phyloP scores from a whole-genome alignment of 345 rosid species.

The Moricandia arvensis region DNA sequence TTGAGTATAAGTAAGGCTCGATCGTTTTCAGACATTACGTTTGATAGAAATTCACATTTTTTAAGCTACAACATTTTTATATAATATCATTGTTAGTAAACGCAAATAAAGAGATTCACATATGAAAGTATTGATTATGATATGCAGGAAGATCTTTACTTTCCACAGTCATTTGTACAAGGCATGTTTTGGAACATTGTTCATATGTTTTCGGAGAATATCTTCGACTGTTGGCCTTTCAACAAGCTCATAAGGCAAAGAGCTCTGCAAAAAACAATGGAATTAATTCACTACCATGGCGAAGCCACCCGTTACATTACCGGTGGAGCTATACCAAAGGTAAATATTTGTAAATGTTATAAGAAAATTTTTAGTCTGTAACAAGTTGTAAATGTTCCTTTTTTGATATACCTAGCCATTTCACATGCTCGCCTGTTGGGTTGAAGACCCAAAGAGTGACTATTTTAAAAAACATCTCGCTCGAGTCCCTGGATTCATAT shows the following conservation, averaged over 20 bases:
- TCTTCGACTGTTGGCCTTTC: slow-evolving; percentile 45
- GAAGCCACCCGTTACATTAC: slow-evolving; percentile 46
- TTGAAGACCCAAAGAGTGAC: slow-evolving; percentile 53
- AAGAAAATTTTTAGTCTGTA: slow-evolving; percentile 19
- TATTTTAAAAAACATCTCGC: slow-evolving; percentile 46
- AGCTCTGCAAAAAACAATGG: slow-evolving; percentile 41
- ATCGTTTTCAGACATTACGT: too few species aligned
- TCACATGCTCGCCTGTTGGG: slow-evolving; percentile 62
- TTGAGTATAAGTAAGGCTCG: too few species aligned
- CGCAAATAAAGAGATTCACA: too few species aligned
- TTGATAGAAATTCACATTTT: too few species aligned
- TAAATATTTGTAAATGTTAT: neutral
- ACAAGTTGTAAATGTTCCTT: neutral
- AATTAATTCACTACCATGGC: slow-evolving; percentile 48
- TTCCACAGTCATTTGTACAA: slow-evolving; percentile 43
- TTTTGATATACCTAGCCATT: slow-evolving; percentile 12
- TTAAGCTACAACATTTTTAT: too few species aligned
- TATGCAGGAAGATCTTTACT: slow-evolving; percentile 45
- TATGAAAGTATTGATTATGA: neutral
- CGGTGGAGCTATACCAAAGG: slow-evolving; percentile 47
- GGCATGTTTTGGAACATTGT: slow-evolving; percentile 43
- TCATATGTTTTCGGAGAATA: slow-evolving; percentile 39
- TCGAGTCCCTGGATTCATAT: slow-evolving; percentile 39
- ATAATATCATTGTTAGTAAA: too few species aligned
- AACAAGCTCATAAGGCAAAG: slow-evolving; percentile 36